Evolutionary conservation across 2,329 filamentous ascomycete species (phyloP).

Genomic region (Claviceps digitariae): DNA sequence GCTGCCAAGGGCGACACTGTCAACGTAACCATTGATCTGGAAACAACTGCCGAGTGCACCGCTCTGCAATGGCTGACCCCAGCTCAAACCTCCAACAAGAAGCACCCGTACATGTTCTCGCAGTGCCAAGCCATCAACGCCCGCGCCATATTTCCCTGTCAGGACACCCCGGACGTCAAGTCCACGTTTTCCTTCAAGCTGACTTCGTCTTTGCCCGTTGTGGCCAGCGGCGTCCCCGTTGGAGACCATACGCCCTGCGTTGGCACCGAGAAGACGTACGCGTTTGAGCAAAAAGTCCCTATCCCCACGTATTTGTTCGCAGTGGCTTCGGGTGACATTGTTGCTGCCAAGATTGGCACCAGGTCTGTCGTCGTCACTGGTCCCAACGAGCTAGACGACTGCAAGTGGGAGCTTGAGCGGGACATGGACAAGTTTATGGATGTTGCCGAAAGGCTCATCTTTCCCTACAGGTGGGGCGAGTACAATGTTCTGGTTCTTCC

Average conservation of each 20-base stretch:
- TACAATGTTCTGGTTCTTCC: constrained; percentile 91
- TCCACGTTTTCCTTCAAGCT: constrained; percentile 87
- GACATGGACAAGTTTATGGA: constrained; percentile 90
- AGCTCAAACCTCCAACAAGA: constrained; percentile 88
- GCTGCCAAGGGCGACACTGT: constrained; percentile 38
- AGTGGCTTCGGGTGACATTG: constrained; percentile 76
- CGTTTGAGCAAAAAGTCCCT: constrained; percentile 79
- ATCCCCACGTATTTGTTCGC: constrained; percentile 94
- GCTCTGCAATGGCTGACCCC: constrained; percentile 92
- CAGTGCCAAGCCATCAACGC: constrained; percentile 96
- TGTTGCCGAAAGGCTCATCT: constrained; percentile 67
- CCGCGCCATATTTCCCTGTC: constrained; percentile 86
- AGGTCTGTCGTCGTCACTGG: constrained; percentile 76
- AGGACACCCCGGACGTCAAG: constrained; percentile 96
- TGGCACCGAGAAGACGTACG: constrained; percentile 52
- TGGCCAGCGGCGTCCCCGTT: constrained; percentile 67
- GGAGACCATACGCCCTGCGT: constrained; percentile 29
- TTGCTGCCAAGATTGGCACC: constrained; percentile 72
- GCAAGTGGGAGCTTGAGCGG: constrained; percentile 80
- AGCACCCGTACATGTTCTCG: constrained; percentile 94
- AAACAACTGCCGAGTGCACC: constrained; percentile 79
- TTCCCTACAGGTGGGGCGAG: constrained; percentile 84
- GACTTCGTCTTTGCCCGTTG: constrained; percentile 73
- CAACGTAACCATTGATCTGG: constrained; percentile 50
- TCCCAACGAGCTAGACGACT: constrained; percentile 70